phyloP scores from a whole-genome alignment of 441 rosid genomes.

The Syzygium syzygioides region DNA sequence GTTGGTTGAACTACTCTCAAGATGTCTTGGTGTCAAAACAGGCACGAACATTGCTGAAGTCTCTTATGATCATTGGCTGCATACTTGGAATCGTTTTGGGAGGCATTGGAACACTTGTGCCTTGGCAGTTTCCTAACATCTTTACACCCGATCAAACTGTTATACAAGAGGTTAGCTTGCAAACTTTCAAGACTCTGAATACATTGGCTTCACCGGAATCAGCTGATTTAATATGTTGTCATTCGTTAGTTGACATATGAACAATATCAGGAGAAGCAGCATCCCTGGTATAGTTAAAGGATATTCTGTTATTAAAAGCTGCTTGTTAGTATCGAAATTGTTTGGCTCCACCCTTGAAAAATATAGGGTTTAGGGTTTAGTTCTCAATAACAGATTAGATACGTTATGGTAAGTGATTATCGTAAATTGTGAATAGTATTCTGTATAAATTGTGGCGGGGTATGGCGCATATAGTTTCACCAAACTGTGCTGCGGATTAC shows the following conservation, averaged over 20 bases:
- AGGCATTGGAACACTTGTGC: constrained; percentile 20
- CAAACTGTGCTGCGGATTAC: neutral
- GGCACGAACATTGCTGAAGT: constrained; percentile 79
- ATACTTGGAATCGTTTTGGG: constrained; percentile 23
- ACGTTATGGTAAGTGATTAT: neutral
- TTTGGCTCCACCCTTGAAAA: neutral
- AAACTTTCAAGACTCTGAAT: neutral
- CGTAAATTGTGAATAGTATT: neutral
- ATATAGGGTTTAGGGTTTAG: neutral
- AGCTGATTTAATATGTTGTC: neutral
- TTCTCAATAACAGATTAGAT: neutral
- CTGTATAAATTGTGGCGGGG: neutral
- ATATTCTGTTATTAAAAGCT: neutral
- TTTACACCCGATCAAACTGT: constrained; percentile 27
- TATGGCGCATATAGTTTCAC: neutral
- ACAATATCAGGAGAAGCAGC: neutral
- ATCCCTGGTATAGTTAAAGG: neutral
- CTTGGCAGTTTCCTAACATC: constrained; percentile 26
- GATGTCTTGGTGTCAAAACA: constrained; percentile 21
- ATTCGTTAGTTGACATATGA: neutral
- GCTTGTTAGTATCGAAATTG: neutral
- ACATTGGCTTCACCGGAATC: neutral
- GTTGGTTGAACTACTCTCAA: neutral
- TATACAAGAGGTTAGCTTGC: constrained; percentile 21
- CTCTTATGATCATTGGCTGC: constrained; percentile 32